These are phyloP conservation scores for Podaxis sp. DNA, from an alignment of 768 basidiomycete species.

Conservation along the genomic window DNA sequence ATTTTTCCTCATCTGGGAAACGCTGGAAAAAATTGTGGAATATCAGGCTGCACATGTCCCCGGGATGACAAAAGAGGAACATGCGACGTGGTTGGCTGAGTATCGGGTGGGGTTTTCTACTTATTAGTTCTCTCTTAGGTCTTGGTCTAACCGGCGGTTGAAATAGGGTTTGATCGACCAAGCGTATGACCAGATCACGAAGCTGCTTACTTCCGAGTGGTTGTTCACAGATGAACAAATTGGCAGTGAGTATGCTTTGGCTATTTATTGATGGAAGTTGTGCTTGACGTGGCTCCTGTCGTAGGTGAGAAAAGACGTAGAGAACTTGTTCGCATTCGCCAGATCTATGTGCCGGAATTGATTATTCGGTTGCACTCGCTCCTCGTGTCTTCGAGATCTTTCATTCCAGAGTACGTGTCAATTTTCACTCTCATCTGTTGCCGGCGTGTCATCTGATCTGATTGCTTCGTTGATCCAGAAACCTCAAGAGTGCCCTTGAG, in stretches of 20 bases:
- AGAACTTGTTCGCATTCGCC: conserved; percentile 80
- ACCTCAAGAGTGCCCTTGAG: conserved; percentile 71
- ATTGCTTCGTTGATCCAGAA: conserved; percentile 40
- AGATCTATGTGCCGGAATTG: conserved; percentile 88
- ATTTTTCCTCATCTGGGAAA: conserved; percentile 77
- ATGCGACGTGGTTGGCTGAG: conserved; percentile 59
- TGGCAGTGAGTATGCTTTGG: conserved; percentile 33
- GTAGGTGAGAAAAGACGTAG: conserved; percentile 53
- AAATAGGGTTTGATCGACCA: conserved; percentile 59
- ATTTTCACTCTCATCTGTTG: background rate
- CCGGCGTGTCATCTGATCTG: background rate
- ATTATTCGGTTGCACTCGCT: conserved; percentile 81
- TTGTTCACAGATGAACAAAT: conserved; percentile 55
- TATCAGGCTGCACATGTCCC: conserved; percentile 57
- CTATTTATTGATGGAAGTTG: background rate
- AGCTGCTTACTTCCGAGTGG: conserved; percentile 79
- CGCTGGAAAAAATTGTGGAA: conserved; percentile 59
- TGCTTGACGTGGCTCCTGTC: background rate
- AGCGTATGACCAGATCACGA: conserved; percentile 62
- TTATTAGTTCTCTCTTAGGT: background rate
- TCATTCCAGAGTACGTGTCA: conserved; percentile 64
- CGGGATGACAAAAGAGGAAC: conserved; percentile 58
- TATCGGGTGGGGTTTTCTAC: conserved; percentile 48
- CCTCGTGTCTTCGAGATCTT: conserved; percentile 60
- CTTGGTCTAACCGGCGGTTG: background rate